These are phyloP conservation scores for Colletotrichum cordylinicola DNA, from an alignment of 2,329 filamentous ascomycete genomes.

Conservation along the genomic window DNA sequence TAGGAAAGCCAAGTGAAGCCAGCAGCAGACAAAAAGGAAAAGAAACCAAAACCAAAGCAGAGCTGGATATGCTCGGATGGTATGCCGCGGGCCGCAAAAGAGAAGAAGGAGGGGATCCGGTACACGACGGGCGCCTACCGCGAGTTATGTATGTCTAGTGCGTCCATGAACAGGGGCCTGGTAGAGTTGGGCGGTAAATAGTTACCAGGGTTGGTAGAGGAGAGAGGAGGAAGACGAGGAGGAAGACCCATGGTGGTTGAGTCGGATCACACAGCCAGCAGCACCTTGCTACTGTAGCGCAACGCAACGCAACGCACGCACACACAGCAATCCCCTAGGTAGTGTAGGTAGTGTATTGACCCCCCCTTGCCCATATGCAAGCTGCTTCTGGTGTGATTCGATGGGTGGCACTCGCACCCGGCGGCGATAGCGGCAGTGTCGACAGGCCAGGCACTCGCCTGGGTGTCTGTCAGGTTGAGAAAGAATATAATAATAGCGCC, in stretches of 20 bases:
- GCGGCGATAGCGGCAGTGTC: conserved; percentile 6
- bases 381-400: conserved; percentile 22
- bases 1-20: conserved; percentile 25
- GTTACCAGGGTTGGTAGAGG: neutral
- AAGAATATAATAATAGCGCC: conserved; percentile 19
- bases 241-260: conserved; percentile 14
- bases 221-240: neutral
- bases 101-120: conserved; percentile 38
- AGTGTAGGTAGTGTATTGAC: neutral
- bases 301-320: conserved; percentile 12
- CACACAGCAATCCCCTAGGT: conserved; percentile 1
- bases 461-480: neutral
- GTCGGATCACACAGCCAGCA: conserved; percentile 22
- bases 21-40: conserved; percentile 26
- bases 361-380: conserved; percentile 16
- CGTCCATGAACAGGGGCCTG: conserved; percentile 17
- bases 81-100: conserved; percentile 46
- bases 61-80: conserved; percentile 37
- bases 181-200: neutral
- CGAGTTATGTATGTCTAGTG: conserved; percentile 51
- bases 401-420: conserved; percentile 13
- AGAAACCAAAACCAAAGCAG: conserved; percentile 26
- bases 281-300: neutral
- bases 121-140: conserved; percentile 48
- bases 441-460: neutral